Evolutionary conservation across 768 basidiomycete species (phyloP), one percentile per base, ranked within the genome.

Genomic region (Hygrophorus pudorinus): DNA sequence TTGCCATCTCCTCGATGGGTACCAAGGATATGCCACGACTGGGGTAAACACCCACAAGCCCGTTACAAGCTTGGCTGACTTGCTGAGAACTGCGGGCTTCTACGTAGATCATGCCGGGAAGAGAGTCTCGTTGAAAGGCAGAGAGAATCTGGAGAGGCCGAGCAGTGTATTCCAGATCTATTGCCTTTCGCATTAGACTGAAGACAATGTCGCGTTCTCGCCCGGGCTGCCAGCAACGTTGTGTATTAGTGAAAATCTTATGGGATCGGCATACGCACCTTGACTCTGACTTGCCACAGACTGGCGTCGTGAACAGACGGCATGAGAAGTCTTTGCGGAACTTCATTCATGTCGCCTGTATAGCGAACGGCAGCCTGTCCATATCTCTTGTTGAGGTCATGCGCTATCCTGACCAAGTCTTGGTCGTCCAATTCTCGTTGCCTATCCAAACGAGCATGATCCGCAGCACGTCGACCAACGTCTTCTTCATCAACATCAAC

Each of bases 1-100:
- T 89, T 13, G 96, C 90, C 93, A 98, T 98, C 68, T 99, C 96
- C 55, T 93, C 87, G 47, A 97, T 91, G 5, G 92, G 92, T 0
- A 97, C 92, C 28, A 96, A 75, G 14, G 74, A 72, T 49, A 90
- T 78, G 12, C 87, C 86, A 41, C 85, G 80, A 54, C 76, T 80
- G 21, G 79, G 75, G 61, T 91, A 99, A 43, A 98, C 79, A 41
- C 93, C 96, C 41, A 98, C 86, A 38, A 98, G 82, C 20, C 94
- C 94, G 45, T 79, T 75, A 57, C 88, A 78, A 5, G 94, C 93
- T 45, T 82, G 74, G 50, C 71, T 76, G 45, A 97, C 94, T 54
- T 90, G 81, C 47, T 87, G 81, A 24, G 90, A 74, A 49, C 85
- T 85, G 40, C 85, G 78, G 7, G 94, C 91, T 65, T 99, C 96